A percentile compares a stretch with the other conserved stretches of the same genome.
Conservation (phyloP, 2,329 filamentous ascomycete genomes). For the Aspergillus brasiliensis region DNA sequence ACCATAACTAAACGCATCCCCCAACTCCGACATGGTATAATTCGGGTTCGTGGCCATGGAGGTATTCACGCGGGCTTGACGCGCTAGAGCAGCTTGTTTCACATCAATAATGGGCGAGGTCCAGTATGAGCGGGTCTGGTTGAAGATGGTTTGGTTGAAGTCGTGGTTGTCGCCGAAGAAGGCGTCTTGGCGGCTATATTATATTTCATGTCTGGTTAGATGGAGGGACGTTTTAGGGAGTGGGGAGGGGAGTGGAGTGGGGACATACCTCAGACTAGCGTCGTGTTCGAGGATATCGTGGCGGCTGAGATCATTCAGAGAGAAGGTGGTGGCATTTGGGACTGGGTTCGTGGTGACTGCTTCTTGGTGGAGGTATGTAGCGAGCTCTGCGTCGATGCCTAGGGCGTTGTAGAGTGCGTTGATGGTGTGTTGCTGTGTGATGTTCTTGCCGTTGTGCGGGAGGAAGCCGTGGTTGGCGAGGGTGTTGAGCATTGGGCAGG, state of each 20-base stretch:
- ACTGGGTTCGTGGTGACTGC: constrained; percentile 22
- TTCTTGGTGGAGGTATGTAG: constrained; percentile 8
- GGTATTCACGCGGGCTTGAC: constrained; percentile 48
- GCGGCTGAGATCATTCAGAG: constrained; percentile 13
- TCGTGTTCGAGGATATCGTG: constrained; percentile 18
- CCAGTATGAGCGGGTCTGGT: constrained; percentile 48
- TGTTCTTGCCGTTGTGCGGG: constrained; percentile 43
- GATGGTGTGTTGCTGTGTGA: constrained; percentile 34
- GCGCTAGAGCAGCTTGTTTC: constrained; percentile 50
- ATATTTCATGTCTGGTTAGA: not conserved
- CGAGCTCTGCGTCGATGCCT: constrained; percentile 5
- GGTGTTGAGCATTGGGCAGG: constrained; percentile 45
- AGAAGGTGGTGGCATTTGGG: constrained; percentile 25
- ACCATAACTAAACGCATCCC: constrained; percentile 52
- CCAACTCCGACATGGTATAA: constrained; percentile 49
- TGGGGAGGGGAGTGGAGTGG: not conserved
- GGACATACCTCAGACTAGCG: constrained; percentile 19
- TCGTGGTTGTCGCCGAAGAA: constrained; percentile 55
- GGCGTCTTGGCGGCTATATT: constrained; percentile 50
- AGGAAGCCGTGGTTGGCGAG: constrained; percentile 47
- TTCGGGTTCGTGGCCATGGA: constrained; percentile 53
- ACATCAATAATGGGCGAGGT: constrained; percentile 44
- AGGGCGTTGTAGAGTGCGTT: constrained; percentile 22
- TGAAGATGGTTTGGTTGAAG: constrained; percentile 57
- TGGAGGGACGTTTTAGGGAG: too few species aligned